These are phyloP conservation scores for Puccinia hordei DNA, from an alignment of 1,284 basidiomycete species.

Conservation along the genomic window DNA sequence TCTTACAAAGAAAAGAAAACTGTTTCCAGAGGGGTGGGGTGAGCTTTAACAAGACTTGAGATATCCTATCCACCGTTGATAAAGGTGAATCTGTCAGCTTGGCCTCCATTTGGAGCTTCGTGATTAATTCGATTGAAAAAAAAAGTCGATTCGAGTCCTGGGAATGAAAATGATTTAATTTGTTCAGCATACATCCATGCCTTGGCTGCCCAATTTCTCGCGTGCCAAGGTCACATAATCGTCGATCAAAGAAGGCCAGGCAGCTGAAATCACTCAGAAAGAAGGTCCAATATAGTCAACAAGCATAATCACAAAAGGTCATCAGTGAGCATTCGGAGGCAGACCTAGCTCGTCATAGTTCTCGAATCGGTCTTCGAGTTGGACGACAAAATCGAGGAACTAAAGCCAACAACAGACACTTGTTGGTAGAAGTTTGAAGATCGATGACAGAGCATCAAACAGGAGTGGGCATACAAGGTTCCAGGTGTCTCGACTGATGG, in stretches of 20 bases:
- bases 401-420: not conserved
- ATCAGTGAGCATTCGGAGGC: not conserved
- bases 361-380: slow-evolving; percentile 43
- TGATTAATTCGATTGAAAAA: not conserved
- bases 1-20: not conserved
- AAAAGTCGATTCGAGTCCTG: no score
- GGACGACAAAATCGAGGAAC: slow-evolving; percentile 47
- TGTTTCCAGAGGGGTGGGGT: not conserved
- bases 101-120: no score
- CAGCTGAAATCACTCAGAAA: slow-evolving; percentile 11
- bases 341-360: slow-evolving; percentile 50
- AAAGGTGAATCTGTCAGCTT: no score
- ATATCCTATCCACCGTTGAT: no score
- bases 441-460: not conserved
- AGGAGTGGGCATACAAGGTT: slow-evolving; percentile 39
- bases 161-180: not conserved
- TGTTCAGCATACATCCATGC: slow-evolving; percentile 42
- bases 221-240: slow-evolving; percentile 39
- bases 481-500: slow-evolving; percentile 49
- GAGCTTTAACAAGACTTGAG: no score
- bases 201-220: slow-evolving; percentile 37
- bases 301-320: not conserved
- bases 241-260: slow-evolving; percentile 51
- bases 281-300: not conserved
- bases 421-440: not conserved